Conservation (phyloP, 148 eudicot genomes). For the Agrostemma githago region DNA sequence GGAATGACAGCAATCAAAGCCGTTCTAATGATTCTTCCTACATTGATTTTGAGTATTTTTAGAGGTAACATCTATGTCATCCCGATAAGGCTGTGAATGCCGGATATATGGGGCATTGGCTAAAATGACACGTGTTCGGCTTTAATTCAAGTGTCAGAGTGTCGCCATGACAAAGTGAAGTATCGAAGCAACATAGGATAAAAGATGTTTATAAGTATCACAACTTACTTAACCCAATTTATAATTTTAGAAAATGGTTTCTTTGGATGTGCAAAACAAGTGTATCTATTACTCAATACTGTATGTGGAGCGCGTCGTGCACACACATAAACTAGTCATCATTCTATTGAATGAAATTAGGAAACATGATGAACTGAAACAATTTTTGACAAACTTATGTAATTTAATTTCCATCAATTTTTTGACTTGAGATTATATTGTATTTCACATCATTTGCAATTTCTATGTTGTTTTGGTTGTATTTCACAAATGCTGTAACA, state of each 20-base stretch:
- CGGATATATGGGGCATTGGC: background rate
- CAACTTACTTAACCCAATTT: background rate
- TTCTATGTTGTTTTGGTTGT: background rate
- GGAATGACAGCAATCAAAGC: constrained; percentile 33
- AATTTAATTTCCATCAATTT: background rate
- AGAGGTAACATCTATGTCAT: constrained; percentile 13
- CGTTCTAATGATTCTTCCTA: constrained; percentile 49
- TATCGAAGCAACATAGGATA: background rate
- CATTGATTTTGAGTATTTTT: constrained; percentile 79
- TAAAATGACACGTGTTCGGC: background rate
- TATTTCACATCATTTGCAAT: background rate
- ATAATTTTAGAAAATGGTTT: constrained; percentile 5
- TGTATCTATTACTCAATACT: constrained; percentile 10
- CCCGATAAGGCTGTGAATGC: background rate
- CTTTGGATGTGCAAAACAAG: constrained; percentile 26
- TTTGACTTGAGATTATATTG: background rate
- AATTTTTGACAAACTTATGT: background rate
- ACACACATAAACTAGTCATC: constrained; percentile 1
- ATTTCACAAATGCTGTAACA: background rate
- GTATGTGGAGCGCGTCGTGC: background rate
- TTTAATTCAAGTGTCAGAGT: background rate
- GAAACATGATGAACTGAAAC: background rate
- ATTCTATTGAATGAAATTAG: constrained; percentile 2
- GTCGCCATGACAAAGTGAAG: background rate
- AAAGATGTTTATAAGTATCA: constrained; percentile 5